These are phyloP conservation scores for Solanum tarijense DNA, from an alignment of 257 asterid genomes.

Conservation along the genomic window DNA sequence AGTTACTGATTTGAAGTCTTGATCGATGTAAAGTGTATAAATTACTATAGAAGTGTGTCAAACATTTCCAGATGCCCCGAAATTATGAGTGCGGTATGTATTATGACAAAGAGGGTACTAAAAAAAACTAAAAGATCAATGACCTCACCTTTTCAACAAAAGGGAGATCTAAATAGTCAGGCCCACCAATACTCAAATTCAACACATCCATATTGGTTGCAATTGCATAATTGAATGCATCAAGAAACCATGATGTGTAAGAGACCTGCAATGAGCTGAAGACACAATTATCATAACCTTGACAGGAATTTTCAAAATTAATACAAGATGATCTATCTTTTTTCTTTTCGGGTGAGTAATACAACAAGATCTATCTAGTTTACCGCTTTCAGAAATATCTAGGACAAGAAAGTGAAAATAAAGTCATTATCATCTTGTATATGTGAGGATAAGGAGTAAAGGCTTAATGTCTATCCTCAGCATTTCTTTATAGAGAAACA, in stretches of 20 bases:
- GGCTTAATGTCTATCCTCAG: not conserved
- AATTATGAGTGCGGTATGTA: not conserved
- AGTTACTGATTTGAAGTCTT: not conserved
- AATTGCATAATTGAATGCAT: constrained; percentile 96
- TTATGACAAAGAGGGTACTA: not conserved
- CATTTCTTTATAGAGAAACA: not conserved
- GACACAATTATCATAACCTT: constrained; percentile 70
- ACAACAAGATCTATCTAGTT: not conserved
- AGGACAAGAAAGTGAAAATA: not conserved
- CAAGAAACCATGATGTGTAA: constrained; percentile 98
- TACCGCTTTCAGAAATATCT: not conserved
- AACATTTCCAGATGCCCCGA: not conserved
- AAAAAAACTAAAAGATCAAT: not conserved
- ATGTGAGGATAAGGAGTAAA: not conserved
- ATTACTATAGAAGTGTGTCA: not conserved
- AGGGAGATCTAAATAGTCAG: constrained; percentile 90
- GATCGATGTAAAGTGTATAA: not conserved
- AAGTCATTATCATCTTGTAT: not conserved
- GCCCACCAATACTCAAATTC: constrained; percentile 98
- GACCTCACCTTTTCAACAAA: constrained; percentile 78
- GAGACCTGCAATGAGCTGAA: constrained; percentile 99
- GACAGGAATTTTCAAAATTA: not conserved
- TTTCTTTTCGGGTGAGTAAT: not conserved
- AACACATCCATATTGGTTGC: constrained; percentile 94
- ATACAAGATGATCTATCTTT: not conserved